Conservation (phyloP, 1,284 basidiomycete species). For the Phenoliferia sp. region DNA sequence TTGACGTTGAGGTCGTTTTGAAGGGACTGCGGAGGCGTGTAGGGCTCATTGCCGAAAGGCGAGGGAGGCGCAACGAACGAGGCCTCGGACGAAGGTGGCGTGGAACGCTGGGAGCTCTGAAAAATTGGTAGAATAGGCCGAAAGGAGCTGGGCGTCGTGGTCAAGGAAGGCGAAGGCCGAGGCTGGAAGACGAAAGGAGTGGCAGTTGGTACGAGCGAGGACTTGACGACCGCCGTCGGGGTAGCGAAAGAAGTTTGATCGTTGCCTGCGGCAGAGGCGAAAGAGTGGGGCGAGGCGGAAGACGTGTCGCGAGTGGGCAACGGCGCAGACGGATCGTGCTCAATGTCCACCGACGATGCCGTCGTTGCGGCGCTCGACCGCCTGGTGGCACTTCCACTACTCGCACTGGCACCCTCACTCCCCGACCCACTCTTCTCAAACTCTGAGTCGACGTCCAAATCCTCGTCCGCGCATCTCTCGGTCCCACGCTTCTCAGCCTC, state of each 20-base stretch:
- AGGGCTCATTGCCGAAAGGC: too few relatives aligned
- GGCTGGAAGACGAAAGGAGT: constrained; percentile 19
- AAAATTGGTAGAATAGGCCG: not conserved
- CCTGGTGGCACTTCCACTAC: not conserved
- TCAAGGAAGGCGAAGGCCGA: not conserved
- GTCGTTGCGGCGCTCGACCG: not conserved
- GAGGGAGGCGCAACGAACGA: too few relatives aligned
- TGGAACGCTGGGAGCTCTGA: not conserved
- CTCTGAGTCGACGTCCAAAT: not conserved
- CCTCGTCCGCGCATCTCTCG: too few relatives aligned
- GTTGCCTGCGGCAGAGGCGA: not conserved
- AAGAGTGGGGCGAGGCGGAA: too few relatives aligned
- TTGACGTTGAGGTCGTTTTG: too few relatives aligned
- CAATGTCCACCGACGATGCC: not conserved
- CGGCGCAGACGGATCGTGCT: not conserved
- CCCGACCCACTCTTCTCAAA: not conserved
- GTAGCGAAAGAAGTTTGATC: not conserved
- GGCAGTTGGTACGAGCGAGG: constrained; percentile 24
- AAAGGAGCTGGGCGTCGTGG: not conserved
- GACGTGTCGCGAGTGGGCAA: too few relatives aligned
- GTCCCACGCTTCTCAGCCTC: too few relatives aligned
- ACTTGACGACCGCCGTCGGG: not conserved
- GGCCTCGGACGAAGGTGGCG: not conserved
- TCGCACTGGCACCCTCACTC: not conserved
- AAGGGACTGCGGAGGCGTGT: too few relatives aligned